Evolutionary conservation across 1,284 basidiomycete species (phyloP).

Genomic region (Cryptococcus sp.): DNA sequence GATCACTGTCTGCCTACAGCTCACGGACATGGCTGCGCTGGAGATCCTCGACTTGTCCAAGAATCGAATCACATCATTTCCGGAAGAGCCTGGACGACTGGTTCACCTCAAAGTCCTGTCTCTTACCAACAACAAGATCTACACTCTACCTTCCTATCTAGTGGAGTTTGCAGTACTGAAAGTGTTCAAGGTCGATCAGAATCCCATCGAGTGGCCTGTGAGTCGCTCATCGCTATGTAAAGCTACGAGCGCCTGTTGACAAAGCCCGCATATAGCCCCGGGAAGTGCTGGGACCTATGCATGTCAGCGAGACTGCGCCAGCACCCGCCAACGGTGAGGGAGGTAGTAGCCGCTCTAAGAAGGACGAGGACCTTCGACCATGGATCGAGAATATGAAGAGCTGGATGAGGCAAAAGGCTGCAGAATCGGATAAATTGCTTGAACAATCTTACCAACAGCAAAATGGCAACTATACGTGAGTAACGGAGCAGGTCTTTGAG

Average conservation of each 20-base stretch:
- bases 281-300: constrained; percentile 43
- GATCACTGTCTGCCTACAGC: constrained; percentile 56
- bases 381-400: constrained; percentile 73
- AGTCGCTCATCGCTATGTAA: constrained; percentile 16
- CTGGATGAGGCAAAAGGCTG: constrained; percentile 62
- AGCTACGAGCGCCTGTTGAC: not conserved
- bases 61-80: constrained; percentile 83
- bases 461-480: no score
- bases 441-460: not conserved
- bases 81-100: constrained; percentile 76
- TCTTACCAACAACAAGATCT: constrained; percentile 80
- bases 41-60: constrained; percentile 94
- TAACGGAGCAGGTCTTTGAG: constrained; percentile 18
- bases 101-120: constrained; percentile 84
- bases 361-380: constrained; percentile 63
- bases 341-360: constrained; percentile 37
- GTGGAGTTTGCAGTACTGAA: constrained; percentile 71
- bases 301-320: constrained; percentile 19
- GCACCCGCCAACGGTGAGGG: constrained; percentile 13
- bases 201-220: constrained; percentile 88
- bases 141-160: constrained; percentile 76
- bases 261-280: constrained; percentile 29
- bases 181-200: constrained; percentile 84
- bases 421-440: constrained; percentile 25
- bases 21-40: constrained; percentile 79